These are phyloP conservation scores for Ganoderma meredithae DNA, from an alignment of 1,284 basidiomycete genomes.

Conservation along the genomic window DNA sequence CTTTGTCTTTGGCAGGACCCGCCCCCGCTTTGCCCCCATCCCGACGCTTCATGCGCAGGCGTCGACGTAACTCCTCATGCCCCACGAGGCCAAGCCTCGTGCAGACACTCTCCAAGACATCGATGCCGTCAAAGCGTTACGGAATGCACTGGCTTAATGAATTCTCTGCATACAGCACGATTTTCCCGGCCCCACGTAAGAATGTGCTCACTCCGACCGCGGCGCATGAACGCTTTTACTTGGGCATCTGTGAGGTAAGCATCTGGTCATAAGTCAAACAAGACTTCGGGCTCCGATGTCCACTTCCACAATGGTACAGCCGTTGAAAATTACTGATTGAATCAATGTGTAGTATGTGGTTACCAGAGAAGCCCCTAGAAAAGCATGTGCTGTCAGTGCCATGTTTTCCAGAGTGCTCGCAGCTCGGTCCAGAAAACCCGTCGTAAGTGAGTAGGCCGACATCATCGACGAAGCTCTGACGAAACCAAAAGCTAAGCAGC, in stretches of 20 bases:
- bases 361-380: neutral
- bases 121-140: neutral
- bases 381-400: neutral
- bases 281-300: neutral
- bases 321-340: neutral
- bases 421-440: too few species aligned
- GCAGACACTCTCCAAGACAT: neutral
- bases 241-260: slow-evolving; percentile 6
- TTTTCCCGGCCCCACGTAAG: neutral
- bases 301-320: neutral
- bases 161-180: neutral
- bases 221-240: neutral
- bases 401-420: too few species aligned
- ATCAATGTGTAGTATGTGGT: neutral
- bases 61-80: neutral
- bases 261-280: neutral
- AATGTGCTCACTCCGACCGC: neutral
- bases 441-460: too few species aligned
- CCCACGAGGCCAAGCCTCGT: neutral
- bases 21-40: neutral
- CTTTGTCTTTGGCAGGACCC: neutral
- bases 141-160: neutral
- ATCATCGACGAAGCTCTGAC: too few species aligned
- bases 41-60: slow-evolving; percentile 3
- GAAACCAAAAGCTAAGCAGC: too few species aligned